Conservation (phyloP, 768 basidiomycete species). For the Lentinus tigrinus region DNA sequence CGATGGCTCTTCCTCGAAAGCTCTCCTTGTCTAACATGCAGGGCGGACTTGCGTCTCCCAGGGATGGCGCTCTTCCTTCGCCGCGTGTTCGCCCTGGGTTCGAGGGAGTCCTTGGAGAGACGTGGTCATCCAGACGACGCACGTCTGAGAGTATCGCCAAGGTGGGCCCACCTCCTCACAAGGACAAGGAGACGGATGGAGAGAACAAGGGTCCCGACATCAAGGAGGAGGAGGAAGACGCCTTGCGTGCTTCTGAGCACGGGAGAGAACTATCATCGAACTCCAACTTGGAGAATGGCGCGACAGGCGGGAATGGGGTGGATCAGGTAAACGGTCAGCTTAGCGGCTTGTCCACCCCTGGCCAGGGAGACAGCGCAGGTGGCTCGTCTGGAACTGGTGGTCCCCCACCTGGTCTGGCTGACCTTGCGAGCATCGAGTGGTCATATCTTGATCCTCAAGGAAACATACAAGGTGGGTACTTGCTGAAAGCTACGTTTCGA, state of each 20-base stretch:
- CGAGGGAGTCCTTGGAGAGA: constrained; percentile 74
- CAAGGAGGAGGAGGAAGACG: constrained; percentile 57
- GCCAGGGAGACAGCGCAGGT: constrained; percentile 14
- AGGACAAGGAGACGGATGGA: constrained; percentile 37
- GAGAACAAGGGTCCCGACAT: constrained; percentile 48
- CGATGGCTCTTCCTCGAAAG: constrained; percentile 59
- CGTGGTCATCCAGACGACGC: constrained; percentile 66
- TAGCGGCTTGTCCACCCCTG: background rate
- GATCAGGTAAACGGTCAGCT: constrained; percentile 1
- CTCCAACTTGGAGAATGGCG: background rate
- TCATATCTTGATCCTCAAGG: constrained; percentile 91
- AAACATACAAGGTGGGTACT: constrained; percentile 75
- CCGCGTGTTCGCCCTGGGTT: constrained; percentile 68
- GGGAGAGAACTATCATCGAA: background rate
- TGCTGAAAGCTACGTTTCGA: background rate
- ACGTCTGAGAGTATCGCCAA: constrained; percentile 57
- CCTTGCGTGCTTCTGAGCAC: background rate
- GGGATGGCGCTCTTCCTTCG: constrained; percentile 59
- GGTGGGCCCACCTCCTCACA: constrained; percentile 29
- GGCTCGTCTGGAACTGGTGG: background rate
- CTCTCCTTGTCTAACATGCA: constrained; percentile 66
- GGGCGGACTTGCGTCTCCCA: constrained; percentile 48
- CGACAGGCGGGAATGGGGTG: background rate
- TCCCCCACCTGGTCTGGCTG: constrained; percentile 45
- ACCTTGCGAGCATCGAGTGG: constrained; percentile 74